These are phyloP conservation scores for Pycnococcus provasolii DNA, from an alignment of 139 green algal genomes.

Conservation along the genomic window DNA sequence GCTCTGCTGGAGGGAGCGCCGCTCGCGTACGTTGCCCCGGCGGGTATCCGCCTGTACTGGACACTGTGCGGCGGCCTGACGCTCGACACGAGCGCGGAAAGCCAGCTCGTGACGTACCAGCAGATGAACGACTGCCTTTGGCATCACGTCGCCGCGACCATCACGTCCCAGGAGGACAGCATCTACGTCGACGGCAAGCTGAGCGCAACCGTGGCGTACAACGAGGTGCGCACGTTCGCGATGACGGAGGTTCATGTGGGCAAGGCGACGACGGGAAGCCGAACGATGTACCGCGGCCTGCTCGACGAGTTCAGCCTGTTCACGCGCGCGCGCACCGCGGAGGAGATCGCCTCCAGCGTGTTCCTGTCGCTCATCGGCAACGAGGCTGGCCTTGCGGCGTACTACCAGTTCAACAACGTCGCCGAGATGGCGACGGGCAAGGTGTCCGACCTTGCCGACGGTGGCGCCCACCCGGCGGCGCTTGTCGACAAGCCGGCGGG, in stretches of 20 bases:
- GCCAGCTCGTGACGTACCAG: neutral
- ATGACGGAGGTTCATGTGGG: no score
- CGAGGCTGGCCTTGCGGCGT: neutral
- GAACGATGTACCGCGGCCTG: neutral
- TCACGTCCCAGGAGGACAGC: neutral
- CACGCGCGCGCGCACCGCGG: neutral
- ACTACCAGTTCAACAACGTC: conserved; percentile 5
- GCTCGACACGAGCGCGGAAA: neutral
- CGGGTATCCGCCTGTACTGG: neutral
- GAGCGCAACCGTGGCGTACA: neutral
- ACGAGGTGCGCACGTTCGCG: neutral
- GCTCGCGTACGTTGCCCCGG: neutral
- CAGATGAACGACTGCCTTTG: conserved; percentile 1
- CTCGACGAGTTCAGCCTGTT: neutral
- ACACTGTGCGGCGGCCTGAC: neutral
- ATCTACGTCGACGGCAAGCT: conserved; percentile 7
- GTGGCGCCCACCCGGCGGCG: neutral
- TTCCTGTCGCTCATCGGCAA: neutral
- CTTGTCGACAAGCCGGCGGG: neutral
- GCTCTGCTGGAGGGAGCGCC: conserved; percentile 3
- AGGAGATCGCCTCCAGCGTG: neutral
- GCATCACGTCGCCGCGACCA: conserved; percentile 7
- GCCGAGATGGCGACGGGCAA: neutral
- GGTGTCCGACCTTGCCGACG: neutral
- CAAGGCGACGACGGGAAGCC: neutral